Conservation (phyloP, 768 basidiomycete species). For the Russula lepida region DNA sequence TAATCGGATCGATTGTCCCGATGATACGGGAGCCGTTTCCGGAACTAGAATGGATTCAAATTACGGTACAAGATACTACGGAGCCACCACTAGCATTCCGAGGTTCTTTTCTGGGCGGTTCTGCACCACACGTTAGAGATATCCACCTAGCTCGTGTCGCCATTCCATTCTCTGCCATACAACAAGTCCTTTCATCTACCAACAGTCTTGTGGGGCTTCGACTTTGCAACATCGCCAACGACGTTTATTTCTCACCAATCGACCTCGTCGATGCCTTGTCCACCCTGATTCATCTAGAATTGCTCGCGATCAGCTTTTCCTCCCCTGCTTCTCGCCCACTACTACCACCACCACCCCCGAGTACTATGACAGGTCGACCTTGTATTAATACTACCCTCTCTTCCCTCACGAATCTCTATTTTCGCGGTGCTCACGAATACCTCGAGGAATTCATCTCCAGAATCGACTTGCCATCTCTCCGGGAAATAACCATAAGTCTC, state of each 20-base stretch:
- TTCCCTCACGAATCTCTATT: neutral
- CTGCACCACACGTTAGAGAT: neutral
- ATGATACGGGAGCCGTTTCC: slow-evolving; percentile 23
- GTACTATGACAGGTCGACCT: neutral
- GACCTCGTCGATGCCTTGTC: neutral
- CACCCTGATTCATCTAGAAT: neutral
- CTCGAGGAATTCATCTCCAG: neutral
- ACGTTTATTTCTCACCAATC: neutral
- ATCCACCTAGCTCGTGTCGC: neutral
- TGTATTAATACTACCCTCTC: neutral
- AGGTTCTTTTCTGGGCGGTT: neutral
- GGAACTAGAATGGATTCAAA: slow-evolving; percentile 3
- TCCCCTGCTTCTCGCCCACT: neutral
- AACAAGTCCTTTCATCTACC: neutral
- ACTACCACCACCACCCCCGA: no score
- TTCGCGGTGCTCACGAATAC: neutral
- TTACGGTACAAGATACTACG: slow-evolving; percentile 29
- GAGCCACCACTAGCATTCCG: slow-evolving; percentile 24
- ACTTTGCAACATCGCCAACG: neutral
- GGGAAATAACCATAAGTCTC: neutral
- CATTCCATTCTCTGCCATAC: neutral
- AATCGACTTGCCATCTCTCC: neutral
- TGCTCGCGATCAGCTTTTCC: neutral
- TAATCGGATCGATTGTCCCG: slow-evolving; percentile 22
- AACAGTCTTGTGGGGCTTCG: neutral